Percentiles rank a stretch among this genome's conserved stretches.
Evolutionary conservation across 768 basidiomycete genomes (phyloP).

Genomic region (Tricholomella constricta): DNA sequence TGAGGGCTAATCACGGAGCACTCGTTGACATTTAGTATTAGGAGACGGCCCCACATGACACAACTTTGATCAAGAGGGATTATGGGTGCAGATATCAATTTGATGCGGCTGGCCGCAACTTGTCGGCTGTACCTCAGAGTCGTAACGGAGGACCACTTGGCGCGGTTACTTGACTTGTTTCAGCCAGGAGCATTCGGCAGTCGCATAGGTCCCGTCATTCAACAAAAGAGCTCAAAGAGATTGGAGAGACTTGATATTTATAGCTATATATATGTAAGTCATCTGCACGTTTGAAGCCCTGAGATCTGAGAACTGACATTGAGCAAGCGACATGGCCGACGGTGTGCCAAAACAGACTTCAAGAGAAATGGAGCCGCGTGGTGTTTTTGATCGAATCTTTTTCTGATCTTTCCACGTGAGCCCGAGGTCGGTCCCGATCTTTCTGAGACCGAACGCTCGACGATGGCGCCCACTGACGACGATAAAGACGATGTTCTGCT

Average conservation of each 20-base stretch:
- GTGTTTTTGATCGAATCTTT: constrained; percentile 9
- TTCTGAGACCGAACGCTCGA: background rate
- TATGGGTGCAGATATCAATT: constrained; percentile 1
- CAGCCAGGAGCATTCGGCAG: background rate
- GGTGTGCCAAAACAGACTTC: too few relatives aligned
- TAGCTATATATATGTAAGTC: too few relatives aligned
- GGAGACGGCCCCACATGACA: constrained; percentile 13
- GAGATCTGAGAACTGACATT: too few relatives aligned
- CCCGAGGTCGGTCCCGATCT: background rate
- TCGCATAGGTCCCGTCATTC: too few relatives aligned
- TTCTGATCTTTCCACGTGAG: background rate
- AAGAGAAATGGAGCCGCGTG: background rate
- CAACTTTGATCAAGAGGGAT: constrained; percentile 4
- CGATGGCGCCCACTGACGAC: constrained; percentile 43
- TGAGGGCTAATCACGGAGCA: background rate
- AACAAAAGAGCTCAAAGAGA: background rate
- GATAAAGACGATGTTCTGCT: constrained; percentile 77
- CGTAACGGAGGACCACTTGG: background rate
- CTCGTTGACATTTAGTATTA: constrained; percentile 4
- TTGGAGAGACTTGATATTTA: too few relatives aligned
- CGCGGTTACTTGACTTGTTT: background rate
- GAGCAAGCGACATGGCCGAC: too few relatives aligned
- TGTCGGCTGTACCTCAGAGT: background rate
- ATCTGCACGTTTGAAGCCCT: too few relatives aligned
- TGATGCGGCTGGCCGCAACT: constrained; percentile 16